Evolutionary conservation across 768 basidiomycete genomes (phyloP), one percentile per base, ranked within the genome.

Genomic region (Harrya chromipes): DNA sequence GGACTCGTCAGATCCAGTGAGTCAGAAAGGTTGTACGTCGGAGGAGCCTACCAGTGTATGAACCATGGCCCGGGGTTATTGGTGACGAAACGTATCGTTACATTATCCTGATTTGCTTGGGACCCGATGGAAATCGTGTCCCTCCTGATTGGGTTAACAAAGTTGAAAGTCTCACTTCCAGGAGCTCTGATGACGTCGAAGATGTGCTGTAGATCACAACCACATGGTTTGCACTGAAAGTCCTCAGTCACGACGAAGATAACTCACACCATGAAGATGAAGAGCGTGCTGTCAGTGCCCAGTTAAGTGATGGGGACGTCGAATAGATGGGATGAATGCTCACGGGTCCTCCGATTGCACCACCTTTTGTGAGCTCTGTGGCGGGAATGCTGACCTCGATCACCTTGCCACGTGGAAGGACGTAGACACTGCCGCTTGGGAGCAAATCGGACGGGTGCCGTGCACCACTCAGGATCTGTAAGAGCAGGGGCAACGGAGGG

Each of bases 11-110:
- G 33, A 21, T 19, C 33, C 9, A 29, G 26, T 12, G 16, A 17
- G 8, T 9, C 14, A 34, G 36, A 24, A 40, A 7, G 11, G 4
- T 10, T 10, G 1, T 8, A 37, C 9, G 3, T 16, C 5, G 24
- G 16, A n/a, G 3, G n/a, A 6, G 40, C 51, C 42, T 23, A 50
- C 60, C 60, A 59, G 34, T 62, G 60, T 39, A 62, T 44, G 13
- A 62, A 54, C 60, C 57, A 62, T 16, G 60, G 60, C 1, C 57
- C 57, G 1, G 84, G 74, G 63, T 87, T 87, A 60, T 87, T 79
- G 0, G 85, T 84, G n/a, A 63, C 63, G 70, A 85, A 87, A 7
- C 84, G 77, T 36, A 88, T 73, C 1, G 78, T 78, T 16, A 78
- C 74, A 12, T 62, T 66, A 27, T 68, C 60, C 70, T 29, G 65